Conservation (phyloP, 208 protist species). For the Vickermania ingenoplastis region DNA sequence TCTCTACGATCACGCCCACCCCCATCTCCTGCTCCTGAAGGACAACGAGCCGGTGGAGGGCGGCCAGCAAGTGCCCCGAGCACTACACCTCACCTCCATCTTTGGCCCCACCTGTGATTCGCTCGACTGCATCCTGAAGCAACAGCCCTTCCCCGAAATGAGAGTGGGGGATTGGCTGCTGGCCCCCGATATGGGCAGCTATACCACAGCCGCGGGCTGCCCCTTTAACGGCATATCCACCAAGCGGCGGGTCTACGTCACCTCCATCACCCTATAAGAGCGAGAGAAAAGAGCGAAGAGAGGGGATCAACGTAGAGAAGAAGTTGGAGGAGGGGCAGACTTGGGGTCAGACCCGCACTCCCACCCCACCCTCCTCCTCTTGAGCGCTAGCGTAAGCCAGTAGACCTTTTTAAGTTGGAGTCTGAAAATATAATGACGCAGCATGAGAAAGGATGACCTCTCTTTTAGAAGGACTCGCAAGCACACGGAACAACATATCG, state of each 20-base stretch:
- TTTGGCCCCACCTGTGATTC: conserved; percentile 86
- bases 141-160: conserved; percentile 59
- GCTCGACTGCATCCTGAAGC: conserved; percentile 69
- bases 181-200: conserved; percentile 73
- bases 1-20: conserved; percentile 67
- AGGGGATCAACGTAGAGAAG: no score
- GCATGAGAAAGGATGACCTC: no score
- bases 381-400: no score
- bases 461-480: no score
- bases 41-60: conserved; percentile 9
- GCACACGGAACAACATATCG: no score
- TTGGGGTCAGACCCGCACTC: no score
- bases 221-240: conserved; percentile 81
- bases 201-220: conserved; percentile 65
- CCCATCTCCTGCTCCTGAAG: conserved; percentile 33
- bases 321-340: no score
- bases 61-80: conserved; percentile 10
- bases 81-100: conserved; percentile 46
- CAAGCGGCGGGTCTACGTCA: conserved; percentile 30
- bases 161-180: conserved; percentile 77
- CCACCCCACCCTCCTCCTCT: no score
- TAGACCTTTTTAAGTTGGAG: no score
- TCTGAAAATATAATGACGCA: no score
- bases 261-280: conserved; percentile 20
- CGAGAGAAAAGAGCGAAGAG: no score